Evolutionary conservation across 1,139 yeast species (phyloP), one percentile per base, ranked within the genome.

Genomic region (Taphrina flavorubra): DNA sequence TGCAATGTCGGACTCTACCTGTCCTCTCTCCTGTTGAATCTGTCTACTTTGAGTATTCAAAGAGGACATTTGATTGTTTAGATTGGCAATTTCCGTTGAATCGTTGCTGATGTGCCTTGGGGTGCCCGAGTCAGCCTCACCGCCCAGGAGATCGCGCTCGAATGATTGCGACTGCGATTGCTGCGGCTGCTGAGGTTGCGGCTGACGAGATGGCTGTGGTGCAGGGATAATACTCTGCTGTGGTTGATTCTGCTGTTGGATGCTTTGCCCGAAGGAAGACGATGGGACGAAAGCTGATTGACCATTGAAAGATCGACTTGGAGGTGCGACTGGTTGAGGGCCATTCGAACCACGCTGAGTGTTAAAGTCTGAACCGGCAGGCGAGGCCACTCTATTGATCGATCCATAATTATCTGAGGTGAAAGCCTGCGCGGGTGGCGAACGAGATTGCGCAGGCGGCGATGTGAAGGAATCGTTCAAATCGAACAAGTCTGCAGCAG

Each of bases 81-180:
- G 83, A 74, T 92, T 91, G 18, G 97, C 97, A 77, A 90, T 84
- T 74, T 91, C 97, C 2, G 94, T 85, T 16, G 95, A 87, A 2
- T 96, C 92, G 72, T 85, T 85, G 0, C 96, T 87, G 63, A 91
- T 81, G 75, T 88, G 87, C 36, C 87, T 86, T 37, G 46, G 11
- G 20, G 58, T 62, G 7, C 49, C 59, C 44, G 71, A 63, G 46
- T 58, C 62, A 36, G 68, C 37, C 56, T 61, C 58, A 37, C 62
- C 67, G 37, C 62, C 67, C 40, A 71, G 59, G 14, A 70, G 58
- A 65, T 69, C 73, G 14, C 56, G 53, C 40, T 60, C 47, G 37
- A 55, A 3, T 13, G 37, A 39, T 20, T n/a, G 47, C 55, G 31
- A 55, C 5, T 36, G 62, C 40, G 31, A 25, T 13, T 47, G 55